Evolutionary conservation across 2,329 filamentous ascomycete genomes (phyloP).

Genomic region (Paraphoma sp.): DNA sequence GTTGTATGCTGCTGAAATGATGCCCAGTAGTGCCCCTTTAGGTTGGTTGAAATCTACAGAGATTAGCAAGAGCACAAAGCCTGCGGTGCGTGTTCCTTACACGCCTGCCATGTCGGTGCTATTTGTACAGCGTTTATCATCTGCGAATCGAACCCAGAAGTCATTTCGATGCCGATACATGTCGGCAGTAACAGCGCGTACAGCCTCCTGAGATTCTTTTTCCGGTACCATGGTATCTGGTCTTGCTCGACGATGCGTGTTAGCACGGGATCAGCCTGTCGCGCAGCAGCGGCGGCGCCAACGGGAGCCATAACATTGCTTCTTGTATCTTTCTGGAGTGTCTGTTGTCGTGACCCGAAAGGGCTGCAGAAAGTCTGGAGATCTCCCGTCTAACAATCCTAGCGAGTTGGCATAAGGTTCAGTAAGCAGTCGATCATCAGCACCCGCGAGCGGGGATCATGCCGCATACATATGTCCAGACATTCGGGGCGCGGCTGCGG

Average conservation of each 20-base stretch:
- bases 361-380: not conserved
- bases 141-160: constrained; percentile 41
- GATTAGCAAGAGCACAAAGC: not conserved
- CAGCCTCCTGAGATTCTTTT: constrained; percentile 43
- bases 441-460: constrained; percentile 6
- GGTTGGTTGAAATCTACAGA: constrained; percentile 38
- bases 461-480: constrained; percentile 15
- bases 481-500: constrained; percentile 2
- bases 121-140: constrained; percentile 44
- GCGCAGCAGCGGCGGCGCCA: constrained; percentile 16
- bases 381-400: not conserved
- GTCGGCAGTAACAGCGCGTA: constrained; percentile 44
- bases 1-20: constrained; percentile 54
- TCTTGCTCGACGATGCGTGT: constrained; percentile 51
- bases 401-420: constrained; percentile 2
- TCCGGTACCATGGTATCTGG: constrained; percentile 48
- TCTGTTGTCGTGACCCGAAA: not conserved
- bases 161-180: constrained; percentile 45
- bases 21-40: constrained; percentile 45
- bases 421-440: constrained; percentile 2
- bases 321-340: not conserved
- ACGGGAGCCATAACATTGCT: constrained; percentile 21
- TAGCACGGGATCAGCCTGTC: constrained; percentile 48
- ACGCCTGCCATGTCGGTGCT: constrained; percentile 31
- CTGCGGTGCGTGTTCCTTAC: constrained; percentile 16